Evolutionary conservation across 148 eudicot species (phyloP), one percentile per base, ranked within the genome.

Genomic region (Vaccinium macrocarpon): DNA sequence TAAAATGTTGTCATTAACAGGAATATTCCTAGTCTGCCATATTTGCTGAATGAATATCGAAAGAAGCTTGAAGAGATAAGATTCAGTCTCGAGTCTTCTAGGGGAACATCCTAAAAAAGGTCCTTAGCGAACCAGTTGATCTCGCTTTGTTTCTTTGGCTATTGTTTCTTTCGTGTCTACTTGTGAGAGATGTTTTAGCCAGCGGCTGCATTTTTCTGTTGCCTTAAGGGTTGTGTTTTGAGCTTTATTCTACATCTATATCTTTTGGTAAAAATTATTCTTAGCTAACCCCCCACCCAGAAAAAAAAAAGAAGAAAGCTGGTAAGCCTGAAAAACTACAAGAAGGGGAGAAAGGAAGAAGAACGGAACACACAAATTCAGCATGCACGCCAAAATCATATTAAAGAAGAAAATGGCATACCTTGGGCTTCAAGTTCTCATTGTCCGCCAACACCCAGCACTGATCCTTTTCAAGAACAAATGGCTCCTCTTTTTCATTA

Each of bases 371-470:
- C 11, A 38, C 50, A 42, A 7, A 73, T 16, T 38, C 77, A 38
- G 75, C 11, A n/a, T 6, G 14, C 19, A 64, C 25, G 3, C 38
- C 38, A 35, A 8, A 8, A 61, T 57, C 72, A 38, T 35, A 57
- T 66, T 9, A n/a, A 78, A 56, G 82, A 16, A 77, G 48, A 68
- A 50, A 71, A 73, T 27, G 62, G 42, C 13, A 70, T 88, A 96
- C 98, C 98, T 95, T 91, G 62, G 96, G 94, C 89, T 91, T 91
- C 86, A 96, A 76, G 59, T 82, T 88, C 82, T 92, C 94, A 87
- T 96, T 96, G 87, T 96, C 99, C 5, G 98, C 87, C 76, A 96
- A 74, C 81, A 95, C 97, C 98, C 99, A 96, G 87, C 99, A 96
- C 83, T 96, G 89, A 85, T 93, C 90, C 88, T 91, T 86, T 42